Base-by-base conservation (phyloP, 345 rosid genomes). In the Linum lewisii region DNA sequence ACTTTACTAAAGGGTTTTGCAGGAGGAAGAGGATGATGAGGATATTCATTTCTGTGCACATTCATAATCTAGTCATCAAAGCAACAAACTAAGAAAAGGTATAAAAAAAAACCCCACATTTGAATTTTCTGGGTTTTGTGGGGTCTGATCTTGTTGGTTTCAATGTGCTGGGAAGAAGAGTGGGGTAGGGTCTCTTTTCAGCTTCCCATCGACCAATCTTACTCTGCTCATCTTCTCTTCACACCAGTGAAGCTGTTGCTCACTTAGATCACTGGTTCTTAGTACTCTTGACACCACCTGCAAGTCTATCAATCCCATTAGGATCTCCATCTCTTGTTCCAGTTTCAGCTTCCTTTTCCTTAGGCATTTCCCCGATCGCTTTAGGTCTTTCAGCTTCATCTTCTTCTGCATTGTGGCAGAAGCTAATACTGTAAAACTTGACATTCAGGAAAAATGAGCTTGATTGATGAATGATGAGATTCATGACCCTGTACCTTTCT, bases 191-290 rank as follows among this genome's bases (percentile, higher is more conserved):
- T 94, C 97, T 83, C 97, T 85, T 73, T 90, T 95, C 42, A 94
- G 73, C 62, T 83, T 83, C 62, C 96, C 90, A 38, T 77, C 85
- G 60, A 64, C 42, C 21, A 90, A 67, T 21, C 79, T 87, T 22
- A 90, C 87, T 82, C 80, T 94, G 87, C 88, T 94, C 96, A 85
- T 90, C 80, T 90, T 94, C 73, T 77, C 97, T 69, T 90, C 99
- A 37, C 95, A 85, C 99, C 99, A 94, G 63, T 94, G 96, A 62
- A 87, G 59, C 61, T 81, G 84, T 59, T 84, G 85, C 65, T 94
- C 99, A 29, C 71, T 80, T 49, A 94, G 45, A 19, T 79, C 85
- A 23, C 63, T 68, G 88, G 77, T 90, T 34, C 97, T 90, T 66
- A 94, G 72, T 11, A 87, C 97, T 80, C 97, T 81, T 34, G 96